Evolutionary conservation across 2,329 filamentous ascomycete species (phyloP).

Genomic region (Cordyceps tenuipes): DNA sequence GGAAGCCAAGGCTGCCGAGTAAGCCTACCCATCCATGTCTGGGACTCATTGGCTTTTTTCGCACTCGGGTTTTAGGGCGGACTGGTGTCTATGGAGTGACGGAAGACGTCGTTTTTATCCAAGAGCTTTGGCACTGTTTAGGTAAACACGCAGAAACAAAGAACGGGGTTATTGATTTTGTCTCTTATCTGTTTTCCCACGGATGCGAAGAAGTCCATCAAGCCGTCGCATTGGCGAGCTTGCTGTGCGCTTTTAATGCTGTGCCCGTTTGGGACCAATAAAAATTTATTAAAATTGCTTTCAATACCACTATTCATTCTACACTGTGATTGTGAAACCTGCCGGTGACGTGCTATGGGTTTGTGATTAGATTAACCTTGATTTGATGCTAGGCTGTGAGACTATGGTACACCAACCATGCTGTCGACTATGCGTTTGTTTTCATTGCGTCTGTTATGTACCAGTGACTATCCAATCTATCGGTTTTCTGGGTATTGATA

Average conservation of each 20-base stretch:
- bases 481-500: background rate
- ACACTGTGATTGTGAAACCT: background rate
- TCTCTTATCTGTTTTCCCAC: constrained; percentile 24
- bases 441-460: too few relatives aligned
- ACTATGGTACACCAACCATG: too few relatives aligned
- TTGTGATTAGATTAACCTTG: too few relatives aligned
- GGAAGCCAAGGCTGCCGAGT: constrained; percentile 63
- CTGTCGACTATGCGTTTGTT: too few relatives aligned
- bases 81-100: constrained; percentile 57
- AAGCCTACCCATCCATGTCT: constrained; percentile 28
- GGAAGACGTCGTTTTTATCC: constrained; percentile 48
- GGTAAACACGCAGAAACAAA: constrained; percentile 34
- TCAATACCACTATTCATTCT: constrained; percentile 5
- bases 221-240: constrained; percentile 43
- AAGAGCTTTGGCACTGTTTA: constrained; percentile 41
- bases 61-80: constrained; percentile 35
- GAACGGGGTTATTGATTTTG: constrained; percentile 22
- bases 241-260: constrained; percentile 45
- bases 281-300: constrained; percentile 41
- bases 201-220: constrained; percentile 32
- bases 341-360: background rate
- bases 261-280: constrained; percentile 49
- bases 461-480: background rate
- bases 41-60: constrained; percentile 21
- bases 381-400: too few relatives aligned